Evolutionary conservation across 805 yeast genomes (phyloP).

Genomic region (Suhomyces prunicola): DNA sequence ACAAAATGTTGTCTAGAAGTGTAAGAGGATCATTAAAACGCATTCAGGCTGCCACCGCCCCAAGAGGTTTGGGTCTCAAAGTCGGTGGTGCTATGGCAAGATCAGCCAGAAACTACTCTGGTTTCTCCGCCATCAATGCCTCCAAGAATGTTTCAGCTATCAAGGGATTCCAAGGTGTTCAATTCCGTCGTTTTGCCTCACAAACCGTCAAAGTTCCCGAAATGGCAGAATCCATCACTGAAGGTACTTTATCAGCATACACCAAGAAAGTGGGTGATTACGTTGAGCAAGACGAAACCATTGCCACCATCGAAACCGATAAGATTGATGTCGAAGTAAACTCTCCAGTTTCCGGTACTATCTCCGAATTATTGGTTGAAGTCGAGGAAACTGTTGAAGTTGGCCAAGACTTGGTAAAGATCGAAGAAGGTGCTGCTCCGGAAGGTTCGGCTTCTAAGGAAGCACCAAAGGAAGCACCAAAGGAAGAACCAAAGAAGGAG

Average conservation of each 20-base stretch:
- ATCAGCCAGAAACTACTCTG: conserved; percentile 4
- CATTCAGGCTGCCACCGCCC: conserved; percentile 17
- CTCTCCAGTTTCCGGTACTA: conserved; percentile 88
- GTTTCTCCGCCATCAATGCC: conserved; percentile 2
- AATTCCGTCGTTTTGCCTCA: conserved; percentile 32
- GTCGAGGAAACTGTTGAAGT: conserved; percentile 94
- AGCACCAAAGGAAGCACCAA: conserved; percentile 21
- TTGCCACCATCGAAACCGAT: conserved; percentile 97
- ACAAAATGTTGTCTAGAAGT: conserved; percentile 33
- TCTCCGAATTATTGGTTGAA: conserved; percentile 74
- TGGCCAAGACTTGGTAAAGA: conserved; percentile 86
- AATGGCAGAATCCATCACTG: conserved; percentile 98
- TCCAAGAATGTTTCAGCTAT: not conserved
- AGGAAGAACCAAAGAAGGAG: conserved; percentile 25
- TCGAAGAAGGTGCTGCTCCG: conserved; percentile 77
- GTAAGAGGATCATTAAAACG: conserved; percentile 29
- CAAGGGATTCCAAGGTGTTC: not conserved
- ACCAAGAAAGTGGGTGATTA: conserved; percentile 81
- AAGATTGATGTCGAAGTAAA: conserved; percentile 97
- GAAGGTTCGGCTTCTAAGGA: conserved; percentile 39
- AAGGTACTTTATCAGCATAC: conserved; percentile 79
- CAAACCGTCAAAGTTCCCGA: conserved; percentile 84
- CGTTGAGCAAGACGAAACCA: conserved; percentile 79
- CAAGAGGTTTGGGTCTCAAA: conserved; percentile 10
- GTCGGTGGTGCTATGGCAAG: conserved; percentile 17